Percentiles rank a stretch among this genome's conserved stretches.
phyloP scores from a whole-genome alignment of 2,329 filamentous ascomycete genomes.

The Cercospora sp. region DNA sequence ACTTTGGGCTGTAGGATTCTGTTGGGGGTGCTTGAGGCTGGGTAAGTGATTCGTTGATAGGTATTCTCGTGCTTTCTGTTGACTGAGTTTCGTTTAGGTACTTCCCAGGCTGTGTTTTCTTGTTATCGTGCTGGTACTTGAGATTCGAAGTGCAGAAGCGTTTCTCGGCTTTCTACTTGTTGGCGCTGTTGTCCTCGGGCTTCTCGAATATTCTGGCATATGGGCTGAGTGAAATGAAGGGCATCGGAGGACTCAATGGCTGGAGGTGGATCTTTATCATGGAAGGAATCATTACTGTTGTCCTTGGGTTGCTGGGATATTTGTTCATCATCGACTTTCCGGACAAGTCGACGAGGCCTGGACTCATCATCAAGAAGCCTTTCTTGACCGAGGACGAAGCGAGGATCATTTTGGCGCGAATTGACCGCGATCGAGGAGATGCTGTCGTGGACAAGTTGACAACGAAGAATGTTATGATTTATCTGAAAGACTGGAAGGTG shows the following conservation, averaged over 20 bases:
- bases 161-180: conserved; percentile 23
- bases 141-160: conserved; percentile 29
- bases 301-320: conserved; percentile 40
- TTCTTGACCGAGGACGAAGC: conserved; percentile 29
- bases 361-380: conserved; percentile 24
- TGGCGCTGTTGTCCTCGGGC: conserved; percentile 21
- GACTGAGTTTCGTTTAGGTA: neutral
- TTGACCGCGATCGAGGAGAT: conserved; percentile 43
- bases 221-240: conserved; percentile 24
- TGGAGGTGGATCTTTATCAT: conserved; percentile 53
- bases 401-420: conserved; percentile 38
- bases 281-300: conserved; percentile 45
- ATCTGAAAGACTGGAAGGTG: conserved; percentile 42
- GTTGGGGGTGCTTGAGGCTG: conserved; percentile 42
- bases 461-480: conserved; percentile 29
- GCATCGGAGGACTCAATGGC: conserved; percentile 47
- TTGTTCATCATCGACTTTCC: conserved; percentile 36
- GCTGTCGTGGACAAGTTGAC: conserved; percentile 35
- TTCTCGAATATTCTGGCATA: conserved; percentile 26
- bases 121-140: conserved; percentile 25
- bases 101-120: conserved; percentile 28
- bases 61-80: neutral
- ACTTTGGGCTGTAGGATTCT: conserved; percentile 37
- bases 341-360: conserved; percentile 28
- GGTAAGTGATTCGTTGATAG: conserved; percentile 12